These are phyloP conservation scores for Cadophora sp. DNA, from an alignment of 2,329 filamentous ascomycete genomes.

Conservation along the genomic window DNA sequence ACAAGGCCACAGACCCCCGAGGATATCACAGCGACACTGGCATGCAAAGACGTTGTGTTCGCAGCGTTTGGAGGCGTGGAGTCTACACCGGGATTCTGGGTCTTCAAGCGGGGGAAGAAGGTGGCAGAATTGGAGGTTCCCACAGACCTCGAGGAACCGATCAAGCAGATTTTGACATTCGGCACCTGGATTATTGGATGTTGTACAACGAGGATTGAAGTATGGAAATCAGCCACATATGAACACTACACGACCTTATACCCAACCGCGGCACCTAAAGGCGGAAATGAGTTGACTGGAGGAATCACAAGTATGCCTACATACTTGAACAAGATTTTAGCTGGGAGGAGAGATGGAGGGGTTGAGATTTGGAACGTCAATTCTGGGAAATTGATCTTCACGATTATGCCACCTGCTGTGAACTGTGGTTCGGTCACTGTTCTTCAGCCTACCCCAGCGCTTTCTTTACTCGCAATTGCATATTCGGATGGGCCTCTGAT, in stretches of 20 bases:
- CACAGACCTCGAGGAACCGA: slow-evolving; percentile 68
- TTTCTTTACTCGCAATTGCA: slow-evolving; percentile 87
- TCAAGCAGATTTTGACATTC: slow-evolving; percentile 81
- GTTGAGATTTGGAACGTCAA: slow-evolving; percentile 98
- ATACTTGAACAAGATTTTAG: slow-evolving; percentile 94
- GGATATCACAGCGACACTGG: slow-evolving; percentile 82
- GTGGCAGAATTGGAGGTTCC: slow-evolving; percentile 77
- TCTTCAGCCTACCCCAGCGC: slow-evolving; percentile 80
- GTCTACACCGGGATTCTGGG: slow-evolving; percentile 75
- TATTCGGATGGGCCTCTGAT: slow-evolving; percentile 81
- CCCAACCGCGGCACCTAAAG: slow-evolving; percentile 60
- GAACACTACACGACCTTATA: slow-evolving; percentile 90
- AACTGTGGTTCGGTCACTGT: slow-evolving; percentile 84
- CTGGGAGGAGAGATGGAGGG: slow-evolving; percentile 84
- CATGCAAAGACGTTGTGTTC: slow-evolving; percentile 87
- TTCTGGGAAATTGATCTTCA: slow-evolving; percentile 90
- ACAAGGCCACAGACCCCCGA: slow-evolving; percentile 88
- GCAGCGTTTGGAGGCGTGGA: slow-evolving; percentile 82
- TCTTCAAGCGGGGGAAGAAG: slow-evolving; percentile 90
- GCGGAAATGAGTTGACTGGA: slow-evolving; percentile 74
- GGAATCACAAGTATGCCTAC: slow-evolving; percentile 90
- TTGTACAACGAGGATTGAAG: slow-evolving; percentile 76
- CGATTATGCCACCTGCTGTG: slow-evolving; percentile 77
- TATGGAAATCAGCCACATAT: slow-evolving; percentile 84
- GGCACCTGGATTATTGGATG: slow-evolving; percentile 91